These are phyloP conservation scores for Neurospora sp. DNA, from an alignment of 495 filamentous ascomycete species.

Conservation along the genomic window DNA sequence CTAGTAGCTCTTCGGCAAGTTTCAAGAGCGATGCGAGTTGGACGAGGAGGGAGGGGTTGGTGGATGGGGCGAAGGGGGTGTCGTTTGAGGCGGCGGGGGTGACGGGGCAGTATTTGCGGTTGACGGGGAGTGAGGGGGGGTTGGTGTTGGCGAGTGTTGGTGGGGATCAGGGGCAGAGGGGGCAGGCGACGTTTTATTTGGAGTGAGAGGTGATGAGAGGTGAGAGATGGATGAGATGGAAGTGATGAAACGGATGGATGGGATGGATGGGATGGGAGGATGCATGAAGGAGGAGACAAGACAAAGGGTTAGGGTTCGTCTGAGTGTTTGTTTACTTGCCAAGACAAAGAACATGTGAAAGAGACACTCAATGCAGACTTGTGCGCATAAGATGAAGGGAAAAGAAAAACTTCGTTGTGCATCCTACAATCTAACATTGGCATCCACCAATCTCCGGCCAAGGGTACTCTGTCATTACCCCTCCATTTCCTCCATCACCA, in stretches of 20 bases:
- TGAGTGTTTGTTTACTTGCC: not conserved
- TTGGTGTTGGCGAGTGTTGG: not conserved
- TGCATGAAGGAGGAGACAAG: not conserved
- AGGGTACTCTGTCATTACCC: not conserved
- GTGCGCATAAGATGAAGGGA: not conserved
- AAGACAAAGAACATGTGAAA: not conserved
- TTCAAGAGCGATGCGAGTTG: constrained; percentile 13
- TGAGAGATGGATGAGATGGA: not conserved
- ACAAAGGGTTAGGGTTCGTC: not conserved
- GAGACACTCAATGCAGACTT: not conserved
- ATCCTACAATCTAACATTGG: not conserved
- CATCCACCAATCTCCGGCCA: not conserved
- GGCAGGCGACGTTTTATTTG: constrained; percentile 8
- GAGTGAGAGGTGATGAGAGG: not conserved
- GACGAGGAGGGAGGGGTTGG: constrained; percentile 2
- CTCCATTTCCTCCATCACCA: not conserved
- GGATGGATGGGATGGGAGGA: no score
- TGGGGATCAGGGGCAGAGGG: not conserved
- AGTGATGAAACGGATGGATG: not conserved
- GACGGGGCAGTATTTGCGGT: constrained; percentile 5
- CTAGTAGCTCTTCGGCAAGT: not conserved
- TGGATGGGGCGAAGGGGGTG: constrained; percentile 1
- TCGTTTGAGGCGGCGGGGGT: constrained; percentile 12
- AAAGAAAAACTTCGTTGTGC: not conserved
- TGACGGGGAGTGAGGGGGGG: constrained; percentile 1